Evolutionary conservation across 108 stramenopile species (phyloP), one percentile per base, ranked within the genome.

Genomic region (Conticribra guillardii): DNA sequence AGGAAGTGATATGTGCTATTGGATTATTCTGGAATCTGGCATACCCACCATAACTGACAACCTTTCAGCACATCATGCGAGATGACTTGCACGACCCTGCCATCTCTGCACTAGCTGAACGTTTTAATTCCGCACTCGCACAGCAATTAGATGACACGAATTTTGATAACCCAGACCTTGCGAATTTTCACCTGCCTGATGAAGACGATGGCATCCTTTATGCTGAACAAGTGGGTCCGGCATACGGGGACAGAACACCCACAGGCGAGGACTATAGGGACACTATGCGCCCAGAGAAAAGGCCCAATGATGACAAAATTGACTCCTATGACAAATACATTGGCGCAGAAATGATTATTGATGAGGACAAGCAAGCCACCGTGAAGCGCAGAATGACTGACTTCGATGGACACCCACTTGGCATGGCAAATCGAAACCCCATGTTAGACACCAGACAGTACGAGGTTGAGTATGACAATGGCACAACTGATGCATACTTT

Each of bases 1-100:
- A 3, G 80, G 84, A 8, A 33, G 47, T 19, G 52, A 31, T 28
- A 64, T 81, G 73, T 81, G 72, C 33, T 85, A 78, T 54, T 81
- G 60, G 59, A 53, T 81, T 0, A 55, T 81, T 0, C 67, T 60
- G 11, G 53, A 31, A 3, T 62, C 32, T 9, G 79, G 83, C 1
- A 34, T 17, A 1, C 51, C n/a, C n/a, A n/a, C 73, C 1, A 17
- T 81, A 8, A 27, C 67, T 0, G 45, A 70, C 83, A 0, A 71
- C 83, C 5, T 64, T 76, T 3, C 65, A 71, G 37, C 79, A 60
- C 15, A 29, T 81, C 16, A 61, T 63, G 3, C 32, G 64, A 53
- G 65, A 69, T 2, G 82, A 83, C 0, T 16, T 64, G 24, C 15
- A 30, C 5, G 48, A 48, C 2, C 48, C 55, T 1, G 54, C 29